Percentiles rank a stretch among this genome's conserved stretches.
phyloP scores from a whole-genome alignment of 768 basidiomycete genomes.

The Lanmaoa pseudosensibilis region DNA sequence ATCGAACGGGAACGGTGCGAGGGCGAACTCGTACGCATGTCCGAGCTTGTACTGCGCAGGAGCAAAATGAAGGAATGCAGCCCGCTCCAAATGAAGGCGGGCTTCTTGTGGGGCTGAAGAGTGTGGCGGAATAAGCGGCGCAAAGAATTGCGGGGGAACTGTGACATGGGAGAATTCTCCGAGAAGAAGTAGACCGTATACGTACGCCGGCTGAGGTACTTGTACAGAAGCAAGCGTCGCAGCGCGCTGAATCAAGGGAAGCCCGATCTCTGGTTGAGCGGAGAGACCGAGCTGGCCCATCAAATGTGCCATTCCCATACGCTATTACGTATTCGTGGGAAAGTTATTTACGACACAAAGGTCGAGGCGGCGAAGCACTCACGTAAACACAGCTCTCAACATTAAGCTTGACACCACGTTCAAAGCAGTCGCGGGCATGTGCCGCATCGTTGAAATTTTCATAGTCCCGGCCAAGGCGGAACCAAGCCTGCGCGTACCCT shows the following conservation, averaged over 20 bases:
- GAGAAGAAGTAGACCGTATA: constrained; percentile 84
- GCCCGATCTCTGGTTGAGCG: constrained; percentile 51
- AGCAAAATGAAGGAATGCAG: constrained; percentile 81
- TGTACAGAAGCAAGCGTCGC: constrained; percentile 72
- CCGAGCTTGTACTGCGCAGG: constrained; percentile 93
- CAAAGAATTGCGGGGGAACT: constrained; percentile 50
- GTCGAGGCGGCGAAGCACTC: constrained; percentile 25
- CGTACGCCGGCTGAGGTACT: constrained; percentile 86
- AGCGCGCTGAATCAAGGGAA: constrained; percentile 75
- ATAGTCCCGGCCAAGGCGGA: constrained; percentile 87
- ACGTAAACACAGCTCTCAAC: constrained; percentile 85
- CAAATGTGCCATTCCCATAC: constrained; percentile 90
- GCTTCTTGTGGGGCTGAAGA: constrained; percentile 58
- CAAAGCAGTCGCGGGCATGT: constrained; percentile 84
- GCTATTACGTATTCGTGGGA: constrained; percentile 42
- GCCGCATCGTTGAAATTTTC: constrained; percentile 77
- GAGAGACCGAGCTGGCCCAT: constrained; percentile 80
- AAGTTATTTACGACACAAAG: background rate
- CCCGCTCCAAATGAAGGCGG: constrained; percentile 73
- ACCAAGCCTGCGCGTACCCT: constrained; percentile 85
- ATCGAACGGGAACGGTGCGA: constrained; percentile 82
- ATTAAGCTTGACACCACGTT: constrained; percentile 70
- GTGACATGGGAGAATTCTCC: constrained; percentile 74
- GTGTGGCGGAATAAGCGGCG: constrained; percentile 53
- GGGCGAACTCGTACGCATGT: constrained; percentile 88